Percentiles rank a stretch among this genome's conserved stretches.
Evolutionary conservation across 306 rosid species (phyloP).

Genomic region (Vachellia collinsii): DNA sequence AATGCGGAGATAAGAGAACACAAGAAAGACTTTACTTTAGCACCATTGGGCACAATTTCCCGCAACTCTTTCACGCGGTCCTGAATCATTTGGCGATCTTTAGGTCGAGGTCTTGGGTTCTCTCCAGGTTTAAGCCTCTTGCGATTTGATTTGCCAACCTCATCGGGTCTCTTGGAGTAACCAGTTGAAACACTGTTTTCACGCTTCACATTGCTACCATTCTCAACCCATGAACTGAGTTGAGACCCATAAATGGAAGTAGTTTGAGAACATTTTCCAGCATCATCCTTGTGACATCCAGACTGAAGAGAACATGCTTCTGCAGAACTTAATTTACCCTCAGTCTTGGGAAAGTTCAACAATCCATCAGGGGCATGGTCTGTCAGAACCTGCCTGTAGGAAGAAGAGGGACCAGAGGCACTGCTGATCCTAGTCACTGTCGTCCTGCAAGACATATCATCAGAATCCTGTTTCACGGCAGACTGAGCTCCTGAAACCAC

Average conservation of each 20-base stretch:
- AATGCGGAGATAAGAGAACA: not conserved
- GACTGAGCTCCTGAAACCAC: conserved; percentile 74
- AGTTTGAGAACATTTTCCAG: conserved; percentile 66
- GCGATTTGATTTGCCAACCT: conserved; percentile 67
- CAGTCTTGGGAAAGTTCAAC: conserved; percentile 52
- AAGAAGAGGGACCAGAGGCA: conserved; percentile 60
- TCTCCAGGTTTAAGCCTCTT: conserved; percentile 99
- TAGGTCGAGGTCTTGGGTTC: conserved; percentile 97
- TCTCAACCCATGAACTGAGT: conserved; percentile 90
- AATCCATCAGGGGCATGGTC: conserved; percentile 49
- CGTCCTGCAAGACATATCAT: conserved; percentile 80
- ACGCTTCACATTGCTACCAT: conserved; percentile 58
- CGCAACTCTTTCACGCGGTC: conserved; percentile 96
- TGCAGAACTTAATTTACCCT: conserved; percentile 46
- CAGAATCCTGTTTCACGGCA: conserved; percentile 63
- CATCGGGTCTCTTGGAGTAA: conserved; percentile 86
- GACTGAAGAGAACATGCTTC: conserved; percentile 66
- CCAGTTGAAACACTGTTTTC: conserved; percentile 85
- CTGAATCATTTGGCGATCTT: conserved; percentile 99
- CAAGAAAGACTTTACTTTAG: conserved; percentile 58
- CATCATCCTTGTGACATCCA: conserved; percentile 62
- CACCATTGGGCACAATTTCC: conserved; percentile 93
- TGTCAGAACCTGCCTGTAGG: conserved; percentile 46
- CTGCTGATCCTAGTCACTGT: conserved; percentile 73
- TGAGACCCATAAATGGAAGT: conserved; percentile 78